phyloP scores from a whole-genome alignment of 148 eudicot genomes.

The Euryodendron excelsum region DNA sequence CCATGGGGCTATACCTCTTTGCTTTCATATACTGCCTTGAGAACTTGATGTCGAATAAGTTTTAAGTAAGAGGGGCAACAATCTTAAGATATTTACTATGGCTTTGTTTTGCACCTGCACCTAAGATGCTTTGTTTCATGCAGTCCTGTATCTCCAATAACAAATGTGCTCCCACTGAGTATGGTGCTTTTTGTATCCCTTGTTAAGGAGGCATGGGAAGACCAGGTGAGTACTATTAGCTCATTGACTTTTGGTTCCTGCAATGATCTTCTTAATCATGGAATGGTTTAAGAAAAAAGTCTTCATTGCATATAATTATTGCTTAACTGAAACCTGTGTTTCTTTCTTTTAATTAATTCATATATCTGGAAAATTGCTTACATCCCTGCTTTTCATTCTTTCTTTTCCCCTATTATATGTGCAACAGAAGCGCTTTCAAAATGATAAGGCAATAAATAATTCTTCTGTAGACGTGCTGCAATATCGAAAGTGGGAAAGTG shows the following conservation, averaged over 20 bases:
- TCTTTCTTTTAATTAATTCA: neutral
- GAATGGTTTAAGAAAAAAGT: neutral
- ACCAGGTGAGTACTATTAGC: conserved; percentile 69
- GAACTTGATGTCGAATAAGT: neutral
- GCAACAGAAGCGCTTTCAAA: conserved; percentile 89
- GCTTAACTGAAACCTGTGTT: neutral
- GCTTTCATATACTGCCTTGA: neutral
- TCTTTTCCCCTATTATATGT: conserved; percentile 20
- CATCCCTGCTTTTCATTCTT: conserved; percentile 1
- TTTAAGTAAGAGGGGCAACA: neutral
- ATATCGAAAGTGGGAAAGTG: conserved; percentile 63
- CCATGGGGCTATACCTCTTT: neutral
- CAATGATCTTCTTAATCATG: neutral
- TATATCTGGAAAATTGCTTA: neutral
- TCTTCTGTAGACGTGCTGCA: conserved; percentile 64
- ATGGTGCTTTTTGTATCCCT: conserved; percentile 90
- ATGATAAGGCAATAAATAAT: conserved; percentile 85
- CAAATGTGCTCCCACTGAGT: conserved; percentile 88
- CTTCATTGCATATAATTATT: neutral
- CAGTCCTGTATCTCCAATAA: conserved; percentile 97
- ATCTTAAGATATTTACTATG: neutral
- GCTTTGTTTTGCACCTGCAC: neutral
- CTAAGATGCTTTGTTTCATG: conserved; percentile 39
- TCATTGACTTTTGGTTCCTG: conserved; percentile 2
- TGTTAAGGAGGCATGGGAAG: conserved; percentile 96